These are phyloP conservation scores for Heimioporus retisporus DNA, from an alignment of 1,284 basidiomycete genomes.

Conservation along the genomic window DNA sequence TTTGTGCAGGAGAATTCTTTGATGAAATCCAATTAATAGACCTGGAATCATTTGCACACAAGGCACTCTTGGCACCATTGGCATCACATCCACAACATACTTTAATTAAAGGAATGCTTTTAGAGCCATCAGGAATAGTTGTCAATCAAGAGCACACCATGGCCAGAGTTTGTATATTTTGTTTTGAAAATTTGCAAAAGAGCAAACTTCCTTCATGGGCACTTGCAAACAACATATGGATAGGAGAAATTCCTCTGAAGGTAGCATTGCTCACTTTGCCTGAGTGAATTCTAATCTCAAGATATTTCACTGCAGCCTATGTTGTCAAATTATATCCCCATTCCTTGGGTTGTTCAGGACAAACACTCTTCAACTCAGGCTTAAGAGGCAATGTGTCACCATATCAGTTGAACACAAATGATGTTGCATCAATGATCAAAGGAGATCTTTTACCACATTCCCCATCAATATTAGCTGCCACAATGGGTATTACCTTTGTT, in stretches of 20 bases:
- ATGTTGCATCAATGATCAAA: neutral
- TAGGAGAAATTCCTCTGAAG: neutral
- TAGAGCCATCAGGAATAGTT: neutral
- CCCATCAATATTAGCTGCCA: neutral
- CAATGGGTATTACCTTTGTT: neutral
- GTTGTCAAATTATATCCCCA: neutral
- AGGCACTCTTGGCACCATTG: too few relatives aligned
- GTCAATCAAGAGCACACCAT: too few relatives aligned
- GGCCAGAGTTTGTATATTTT: neutral
- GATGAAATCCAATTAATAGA: neutral
- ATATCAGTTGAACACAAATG: neutral
- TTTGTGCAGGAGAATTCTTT: neutral
- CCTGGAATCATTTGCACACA: too few relatives aligned
- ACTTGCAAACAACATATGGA: neutral
- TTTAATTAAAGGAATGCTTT: neutral
- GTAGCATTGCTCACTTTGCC: neutral
- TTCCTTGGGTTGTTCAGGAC: neutral
- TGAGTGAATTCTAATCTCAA: neutral
- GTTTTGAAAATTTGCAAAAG: neutral
- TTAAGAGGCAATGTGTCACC: neutral
- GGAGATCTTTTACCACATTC: neutral
- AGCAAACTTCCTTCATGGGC: neutral
- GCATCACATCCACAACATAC: neutral
- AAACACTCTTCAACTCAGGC: neutral
- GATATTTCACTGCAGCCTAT: neutral